These are phyloP conservation scores for Neurospora sp. DNA, from an alignment of 495 filamentous ascomycete species.

Conservation along the genomic window DNA sequence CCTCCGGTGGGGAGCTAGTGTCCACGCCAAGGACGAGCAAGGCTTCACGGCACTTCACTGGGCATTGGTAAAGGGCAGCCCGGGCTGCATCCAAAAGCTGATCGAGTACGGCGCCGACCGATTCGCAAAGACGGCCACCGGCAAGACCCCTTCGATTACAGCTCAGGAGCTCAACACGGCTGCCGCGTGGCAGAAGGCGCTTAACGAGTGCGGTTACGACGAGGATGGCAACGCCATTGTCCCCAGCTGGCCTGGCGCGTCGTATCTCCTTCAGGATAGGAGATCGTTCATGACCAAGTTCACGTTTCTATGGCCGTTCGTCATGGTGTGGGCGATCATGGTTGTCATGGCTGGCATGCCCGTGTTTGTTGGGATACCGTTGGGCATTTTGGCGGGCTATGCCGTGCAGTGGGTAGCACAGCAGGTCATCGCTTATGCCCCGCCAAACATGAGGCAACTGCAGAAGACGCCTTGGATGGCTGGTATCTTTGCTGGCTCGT, in stretches of 20 bases:
- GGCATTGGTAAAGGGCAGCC: constrained; percentile 86
- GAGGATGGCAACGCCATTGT: constrained; percentile 59
- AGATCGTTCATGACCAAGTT: constrained; percentile 67
- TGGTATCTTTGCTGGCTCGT: constrained; percentile 80
- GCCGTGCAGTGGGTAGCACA: constrained; percentile 69
- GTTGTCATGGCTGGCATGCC: constrained; percentile 64
- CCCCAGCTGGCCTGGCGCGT: constrained; percentile 46
- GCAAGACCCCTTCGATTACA: constrained; percentile 75
- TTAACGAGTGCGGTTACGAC: constrained; percentile 78
- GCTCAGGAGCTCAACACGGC: constrained; percentile 83
- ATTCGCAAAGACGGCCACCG: constrained; percentile 74
- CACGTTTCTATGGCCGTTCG: constrained; percentile 82
- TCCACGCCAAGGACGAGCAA: constrained; percentile 79
- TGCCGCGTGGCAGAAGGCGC: constrained; percentile 70
- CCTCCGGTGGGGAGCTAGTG: constrained; percentile 88
- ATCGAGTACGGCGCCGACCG: constrained; percentile 91
- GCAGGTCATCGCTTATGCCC: constrained; percentile 68
- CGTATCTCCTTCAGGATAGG: constrained; percentile 58
- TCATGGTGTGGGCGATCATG: constrained; percentile 58
- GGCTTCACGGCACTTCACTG: constrained; percentile 93
- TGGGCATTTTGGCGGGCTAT: constrained; percentile 54
- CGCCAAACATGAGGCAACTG: constrained; percentile 73
- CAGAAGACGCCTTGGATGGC: constrained; percentile 88
- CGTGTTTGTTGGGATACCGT: constrained; percentile 64
- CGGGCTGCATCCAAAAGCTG: constrained; percentile 78